Conservation (phyloP, 2,329 filamentous ascomycete genomes). For the Ophiostoma angusticollis region DNA sequence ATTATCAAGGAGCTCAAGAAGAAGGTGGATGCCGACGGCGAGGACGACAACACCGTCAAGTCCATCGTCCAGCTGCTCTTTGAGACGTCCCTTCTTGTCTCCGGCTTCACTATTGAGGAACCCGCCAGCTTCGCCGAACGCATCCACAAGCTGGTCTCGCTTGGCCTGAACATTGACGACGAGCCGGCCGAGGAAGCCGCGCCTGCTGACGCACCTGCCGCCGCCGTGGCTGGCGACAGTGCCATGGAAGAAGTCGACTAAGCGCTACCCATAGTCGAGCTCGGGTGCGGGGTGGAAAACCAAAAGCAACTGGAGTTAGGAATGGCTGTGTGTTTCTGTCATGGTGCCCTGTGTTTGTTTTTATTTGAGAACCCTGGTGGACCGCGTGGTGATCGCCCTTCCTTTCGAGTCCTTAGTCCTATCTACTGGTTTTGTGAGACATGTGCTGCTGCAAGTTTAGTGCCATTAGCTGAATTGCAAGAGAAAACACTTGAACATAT, state of each 20-base stretch:
- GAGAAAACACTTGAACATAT: no score
- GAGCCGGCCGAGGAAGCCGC: slow-evolving; percentile 55
- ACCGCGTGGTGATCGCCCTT: no score
- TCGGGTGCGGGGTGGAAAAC: slow-evolving; percentile 18
- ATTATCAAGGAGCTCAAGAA: slow-evolving; percentile 99
- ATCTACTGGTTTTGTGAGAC: no score
- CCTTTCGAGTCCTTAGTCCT: no score
- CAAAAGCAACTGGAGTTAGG: slow-evolving; percentile 30
- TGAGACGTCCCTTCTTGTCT: slow-evolving; percentile 96
- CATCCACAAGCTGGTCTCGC: slow-evolving; percentile 98
- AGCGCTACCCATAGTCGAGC: slow-evolving; percentile 22
- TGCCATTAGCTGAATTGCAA: no score
- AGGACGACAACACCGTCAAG: slow-evolving; percentile 99
- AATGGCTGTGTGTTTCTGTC: slow-evolving; percentile 16
- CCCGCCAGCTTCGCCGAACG: slow-evolving; percentile 95
- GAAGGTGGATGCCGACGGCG: slow-evolving; percentile 95
- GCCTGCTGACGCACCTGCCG: slow-evolving; percentile 42
- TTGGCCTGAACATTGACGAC: slow-evolving; percentile 95
- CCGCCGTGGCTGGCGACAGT: slow-evolving; percentile 63
- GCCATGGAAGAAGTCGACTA: slow-evolving; percentile 99
- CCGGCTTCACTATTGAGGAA: slow-evolving; percentile 99
- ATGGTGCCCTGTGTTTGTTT: slow-evolving; percentile 10
- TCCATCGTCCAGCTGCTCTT: slow-evolving; percentile 96
- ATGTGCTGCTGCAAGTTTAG: no score
- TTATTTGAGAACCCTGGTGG: no score